Evolutionary conservation across 345 rosid genomes (phyloP), one percentile per base, ranked within the genome.

Genomic region (Eucalyptus sideroxylon): DNA sequence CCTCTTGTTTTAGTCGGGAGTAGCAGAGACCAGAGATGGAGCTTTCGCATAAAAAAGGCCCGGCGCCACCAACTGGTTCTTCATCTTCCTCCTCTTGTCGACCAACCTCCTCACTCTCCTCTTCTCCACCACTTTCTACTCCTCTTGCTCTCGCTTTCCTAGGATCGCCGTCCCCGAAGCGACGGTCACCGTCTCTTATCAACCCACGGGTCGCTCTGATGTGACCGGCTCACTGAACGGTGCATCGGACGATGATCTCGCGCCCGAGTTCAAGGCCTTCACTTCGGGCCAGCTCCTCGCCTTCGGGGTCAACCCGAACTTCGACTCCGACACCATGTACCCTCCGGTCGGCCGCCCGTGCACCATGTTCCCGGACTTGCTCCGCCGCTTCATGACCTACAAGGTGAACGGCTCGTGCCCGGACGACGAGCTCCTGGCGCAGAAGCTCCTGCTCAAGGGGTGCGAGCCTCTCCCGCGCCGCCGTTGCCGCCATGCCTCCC

Each of bases 401-500:
- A 40, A 87, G 47, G 91, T 95, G 88, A 94, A 94, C 16, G 93
- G 94, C 27, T 95, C 96, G 5, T 94, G 95, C 89, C 95, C 95
- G 2, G 95, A 95, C 7, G 97, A 95, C 14, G 95, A 93, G 88
- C 91, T 92, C 15, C 93, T 94, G 1, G 91, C 95, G 50, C 97
- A 95, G 87, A 94, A 92, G 87, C 97, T 95, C 88, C 96, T 95
- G 91, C 96, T 95, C 88, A 93, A 92, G 81, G 97, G 96, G 88
- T 95, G 97, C 88, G 96, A 95, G 92, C 96, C 97, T 7, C 95
- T 95, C 67, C 95, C 96, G 2, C 92, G 94, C 77, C 94, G 95
- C 77, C 94, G 94, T 15, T 95, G 97, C 90, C 94, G 94, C 34
- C 92, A 94, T 0, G 91, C 93, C 4, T 88, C 93, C 1, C 91